phyloP scores from a whole-genome alignment of 352 stramenopile species.

The Aphanomyces invadans region DNA sequence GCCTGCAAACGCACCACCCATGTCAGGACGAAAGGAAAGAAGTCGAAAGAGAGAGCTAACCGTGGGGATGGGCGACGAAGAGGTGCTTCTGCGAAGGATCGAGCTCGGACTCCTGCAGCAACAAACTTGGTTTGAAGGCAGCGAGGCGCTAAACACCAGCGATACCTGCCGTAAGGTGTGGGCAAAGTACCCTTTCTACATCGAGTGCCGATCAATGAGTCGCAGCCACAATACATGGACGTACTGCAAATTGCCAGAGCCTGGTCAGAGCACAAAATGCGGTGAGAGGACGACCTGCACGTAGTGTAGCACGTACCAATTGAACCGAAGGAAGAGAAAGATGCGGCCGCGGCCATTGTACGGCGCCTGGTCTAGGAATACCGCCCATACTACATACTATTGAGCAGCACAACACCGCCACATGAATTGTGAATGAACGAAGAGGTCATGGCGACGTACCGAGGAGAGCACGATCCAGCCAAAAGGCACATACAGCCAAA shows the following conservation, averaged over 20 bases:
- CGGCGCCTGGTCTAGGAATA: slow-evolving; percentile 32
- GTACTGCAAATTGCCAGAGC: slow-evolving; percentile 32
- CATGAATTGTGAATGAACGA: background rate
- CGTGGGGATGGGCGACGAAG: slow-evolving; percentile 46
- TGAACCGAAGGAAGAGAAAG: slow-evolving; percentile 29
- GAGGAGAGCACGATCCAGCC: background rate
- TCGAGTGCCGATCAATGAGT: background rate
- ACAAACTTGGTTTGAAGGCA: background rate
- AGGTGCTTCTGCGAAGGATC: slow-evolving; percentile 33
- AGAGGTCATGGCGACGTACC: background rate
- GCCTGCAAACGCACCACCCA: too few relatives aligned
- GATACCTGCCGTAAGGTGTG: slow-evolving; percentile 28
- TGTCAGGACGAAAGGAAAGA: background rate
- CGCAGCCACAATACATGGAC: background rate
- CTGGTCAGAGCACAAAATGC: too few relatives aligned
- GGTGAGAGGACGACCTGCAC: too few relatives aligned
- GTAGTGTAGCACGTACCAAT: too few relatives aligned
- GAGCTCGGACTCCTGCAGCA: slow-evolving; percentile 34
- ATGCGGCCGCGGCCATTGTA: slow-evolving; percentile 39
- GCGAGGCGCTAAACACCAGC: background rate
- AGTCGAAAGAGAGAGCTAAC: background rate
- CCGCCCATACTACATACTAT: slow-evolving; percentile 33
- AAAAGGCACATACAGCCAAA: background rate
- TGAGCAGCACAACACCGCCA: background rate
- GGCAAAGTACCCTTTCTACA: slow-evolving; percentile 37